These are phyloP conservation scores for Candida tropicalis DNA, from an alignment of 1,139 yeast genomes.

Conservation along the genomic window DNA sequence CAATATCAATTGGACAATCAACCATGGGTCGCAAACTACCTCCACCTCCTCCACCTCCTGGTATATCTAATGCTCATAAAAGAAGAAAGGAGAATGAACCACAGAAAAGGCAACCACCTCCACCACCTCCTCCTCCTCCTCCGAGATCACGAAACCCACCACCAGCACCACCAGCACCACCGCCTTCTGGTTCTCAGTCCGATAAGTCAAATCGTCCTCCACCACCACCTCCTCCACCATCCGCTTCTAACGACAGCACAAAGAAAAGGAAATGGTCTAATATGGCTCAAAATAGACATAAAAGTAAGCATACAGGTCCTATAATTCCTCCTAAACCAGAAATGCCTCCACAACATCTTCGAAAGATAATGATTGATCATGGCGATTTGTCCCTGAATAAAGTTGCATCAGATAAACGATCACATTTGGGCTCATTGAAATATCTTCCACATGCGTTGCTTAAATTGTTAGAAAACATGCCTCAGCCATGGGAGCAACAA, in stretches of 20 bases:
- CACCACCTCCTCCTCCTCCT: constrained; percentile 19
- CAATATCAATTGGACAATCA: not conserved
- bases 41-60: constrained; percentile 36
- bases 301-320: constrained; percentile 30
- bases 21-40: constrained; percentile 31
- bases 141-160: constrained; percentile 13
- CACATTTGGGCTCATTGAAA: constrained; percentile 88
- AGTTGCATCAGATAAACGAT: constrained; percentile 84
- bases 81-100: constrained; percentile 13
- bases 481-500: constrained; percentile 95
- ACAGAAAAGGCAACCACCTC: constrained; percentile 8
- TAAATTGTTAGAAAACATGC: constrained; percentile 92
- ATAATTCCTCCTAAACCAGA: constrained; percentile 69
- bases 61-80: constrained; percentile 10
- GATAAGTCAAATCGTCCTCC: constrained; percentile 21
- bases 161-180: constrained; percentile 19
- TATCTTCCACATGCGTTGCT: constrained; percentile 95
- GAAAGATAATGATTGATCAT: constrained; percentile 83
- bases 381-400: constrained; percentile 82
- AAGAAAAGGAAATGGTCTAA: constrained; percentile 4
- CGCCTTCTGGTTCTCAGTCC: constrained; percentile 9
- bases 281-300: constrained; percentile 11
- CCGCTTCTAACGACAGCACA: not conserved
- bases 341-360: constrained; percentile 93
- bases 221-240: constrained; percentile 19